Base-by-base conservation (phyloP, 2,329 filamentous ascomycete genomes). In the Bipolaris zeicola region DNA sequence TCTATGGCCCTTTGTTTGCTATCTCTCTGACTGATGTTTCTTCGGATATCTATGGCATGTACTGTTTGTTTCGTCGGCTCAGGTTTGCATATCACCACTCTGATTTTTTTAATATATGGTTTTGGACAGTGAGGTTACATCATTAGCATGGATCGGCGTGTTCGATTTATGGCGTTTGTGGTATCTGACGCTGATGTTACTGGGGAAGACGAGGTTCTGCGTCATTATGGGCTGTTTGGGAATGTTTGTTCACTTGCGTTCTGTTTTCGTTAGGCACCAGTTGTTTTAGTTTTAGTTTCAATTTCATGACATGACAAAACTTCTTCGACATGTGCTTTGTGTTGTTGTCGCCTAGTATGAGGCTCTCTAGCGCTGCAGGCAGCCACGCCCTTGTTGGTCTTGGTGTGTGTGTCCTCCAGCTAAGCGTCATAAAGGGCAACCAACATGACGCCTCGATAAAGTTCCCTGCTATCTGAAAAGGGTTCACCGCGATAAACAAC, bases 51-150 rank as follows among this genome's bases (percentile, higher is more conserved):
- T 24, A 44, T 57, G 33, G 54, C 44, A 50, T 54, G 50, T 46
- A 54, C 37, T 43, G 50, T 36, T 57, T 39, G 48, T 45, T 51
- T 51, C 42, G 43, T 59, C 33, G 53, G 37, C 48, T 43, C 34
- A 44, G 18, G 55, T 54, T 61, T 56, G 47, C 52, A 50, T 52
- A 55, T 63, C 46, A 52, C 53, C 53, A 60, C 57, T 55, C 58
- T 47, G 41, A 31, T 44, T 44, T n/a, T 52, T 48, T 54, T 57
- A 55, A 57, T 52, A 43, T 24, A 58, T 41, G 36, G 28, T 51
- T 52, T 50, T 56, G 20, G 39, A 42, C 38, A 52, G 16, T 11
- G 39, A 45, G 22, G 42, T 38, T 46, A 47, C 49, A 48, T 34
- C 18, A 48, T 44, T 39, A 57, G 52, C 52, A 58, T 54, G 43